Evolutionary conservation across 306 rosid genomes (phyloP).

Genomic region (Medicago ruthenica): DNA sequence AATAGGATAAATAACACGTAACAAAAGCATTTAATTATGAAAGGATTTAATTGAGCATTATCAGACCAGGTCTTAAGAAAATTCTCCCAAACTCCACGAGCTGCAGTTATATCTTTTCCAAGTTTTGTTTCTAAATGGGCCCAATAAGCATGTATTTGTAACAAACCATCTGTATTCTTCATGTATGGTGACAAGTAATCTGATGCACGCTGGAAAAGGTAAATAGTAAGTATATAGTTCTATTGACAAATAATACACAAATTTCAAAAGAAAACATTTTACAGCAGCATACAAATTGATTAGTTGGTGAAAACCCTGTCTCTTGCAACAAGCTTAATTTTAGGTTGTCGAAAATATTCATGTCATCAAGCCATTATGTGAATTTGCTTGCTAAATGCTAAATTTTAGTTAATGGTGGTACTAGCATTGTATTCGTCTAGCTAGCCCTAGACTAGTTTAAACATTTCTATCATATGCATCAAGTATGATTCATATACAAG

Average conservation of each 20-base stretch:
- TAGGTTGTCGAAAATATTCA: constrained; percentile 5
- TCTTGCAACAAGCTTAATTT: constrained; percentile 13
- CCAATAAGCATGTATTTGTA: constrained; percentile 85
- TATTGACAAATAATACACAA: constrained; percentile 20
- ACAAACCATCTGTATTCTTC: constrained; percentile 74
- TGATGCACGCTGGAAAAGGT: constrained; percentile 69
- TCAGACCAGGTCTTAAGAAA: constrained; percentile 81
- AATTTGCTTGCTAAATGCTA: constrained; percentile 9
- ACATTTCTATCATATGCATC: not conserved
- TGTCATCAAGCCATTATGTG: constrained; percentile 18
- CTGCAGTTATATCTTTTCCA: constrained; percentile 69
- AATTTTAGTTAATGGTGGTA: not conserved
- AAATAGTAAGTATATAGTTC: constrained; percentile 41
- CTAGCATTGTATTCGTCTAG: not conserved
- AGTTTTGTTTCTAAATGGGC: constrained; percentile 75
- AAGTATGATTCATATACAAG: not conserved
- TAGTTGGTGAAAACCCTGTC: not conserved
- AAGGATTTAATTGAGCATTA: constrained; percentile 32
- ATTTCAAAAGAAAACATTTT: constrained; percentile 5
- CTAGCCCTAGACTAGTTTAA: not conserved
- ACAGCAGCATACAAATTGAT: not conserved
- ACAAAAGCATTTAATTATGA: constrained; percentile 29
- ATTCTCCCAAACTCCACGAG: constrained; percentile 94
- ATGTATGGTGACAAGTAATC: constrained; percentile 79
- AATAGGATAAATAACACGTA: constrained; percentile 18